Conservation (phyloP, 139 green algal species). For the Limnomonas spitsbergensis region DNA sequence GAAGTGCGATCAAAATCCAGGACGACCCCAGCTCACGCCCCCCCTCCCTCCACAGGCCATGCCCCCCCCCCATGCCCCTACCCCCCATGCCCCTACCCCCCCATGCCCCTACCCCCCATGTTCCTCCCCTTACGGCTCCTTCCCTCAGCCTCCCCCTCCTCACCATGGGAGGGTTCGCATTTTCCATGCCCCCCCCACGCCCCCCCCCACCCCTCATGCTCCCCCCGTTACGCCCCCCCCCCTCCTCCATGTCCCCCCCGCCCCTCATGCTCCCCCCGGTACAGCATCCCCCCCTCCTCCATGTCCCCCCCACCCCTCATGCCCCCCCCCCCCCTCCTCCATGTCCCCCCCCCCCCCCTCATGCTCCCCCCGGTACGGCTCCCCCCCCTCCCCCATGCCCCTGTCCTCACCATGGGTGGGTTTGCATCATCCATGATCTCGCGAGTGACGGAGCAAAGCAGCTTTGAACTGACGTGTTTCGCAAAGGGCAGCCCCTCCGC, state of each 20-base stretch:
- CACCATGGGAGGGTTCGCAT: no score
- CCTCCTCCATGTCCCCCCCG: not conserved
- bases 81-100: no score
- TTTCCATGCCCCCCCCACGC: no score
- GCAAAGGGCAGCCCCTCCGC: constrained; percentile 74
- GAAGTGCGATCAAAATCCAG: no score
- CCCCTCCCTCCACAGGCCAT: no score
- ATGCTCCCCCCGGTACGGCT: no score
- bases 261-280: not conserved
- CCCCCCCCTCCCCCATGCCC: not conserved
- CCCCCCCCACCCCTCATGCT: no score
- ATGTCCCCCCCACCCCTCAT: not conserved
- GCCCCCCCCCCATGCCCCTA: no score
- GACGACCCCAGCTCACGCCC: no score
- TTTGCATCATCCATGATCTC: constrained; percentile 91
- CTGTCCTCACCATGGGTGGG: constrained; percentile 70
- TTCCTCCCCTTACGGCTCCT: no score
- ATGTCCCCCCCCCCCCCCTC: not conserved
- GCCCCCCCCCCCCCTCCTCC: not conserved
- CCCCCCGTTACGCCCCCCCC: not conserved
- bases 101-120: no score
- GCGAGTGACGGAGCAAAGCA: constrained; percentile 81
- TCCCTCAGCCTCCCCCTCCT: no score
- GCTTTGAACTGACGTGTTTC: constrained; percentile 83
- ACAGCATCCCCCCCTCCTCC: not conserved